Percentiles rank a stretch among this genome's conserved stretches.
These are phyloP conservation scores for Martensiomyces pterosporus DNA, from an alignment of 192 early-diverging fungal genomes.

Conservation along the genomic window DNA sequence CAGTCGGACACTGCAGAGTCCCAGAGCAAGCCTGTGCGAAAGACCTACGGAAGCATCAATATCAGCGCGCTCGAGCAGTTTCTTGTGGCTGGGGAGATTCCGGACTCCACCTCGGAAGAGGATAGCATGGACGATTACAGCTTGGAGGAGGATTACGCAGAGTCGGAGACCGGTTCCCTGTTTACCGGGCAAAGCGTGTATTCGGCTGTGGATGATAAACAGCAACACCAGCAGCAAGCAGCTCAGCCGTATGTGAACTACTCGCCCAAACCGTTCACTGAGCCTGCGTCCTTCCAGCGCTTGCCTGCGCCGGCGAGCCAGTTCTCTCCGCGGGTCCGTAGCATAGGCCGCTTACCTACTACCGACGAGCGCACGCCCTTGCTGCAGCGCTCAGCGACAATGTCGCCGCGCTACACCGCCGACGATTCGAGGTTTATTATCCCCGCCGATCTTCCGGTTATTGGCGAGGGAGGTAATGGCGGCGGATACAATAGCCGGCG, in stretches of 20 bases:
- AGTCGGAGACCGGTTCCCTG: slow-evolving; percentile 1
- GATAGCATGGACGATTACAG: slow-evolving; percentile 13
- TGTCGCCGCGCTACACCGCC: slow-evolving; percentile 10
- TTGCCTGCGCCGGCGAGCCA: not conserved
- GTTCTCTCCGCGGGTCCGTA: slow-evolving; percentile 12
- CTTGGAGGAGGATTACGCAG: slow-evolving; percentile 29
- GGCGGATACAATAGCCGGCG: not conserved
- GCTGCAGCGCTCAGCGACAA: slow-evolving; percentile 8
- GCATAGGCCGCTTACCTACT: not conserved
- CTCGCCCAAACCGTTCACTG: not conserved
- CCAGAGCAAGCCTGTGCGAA: too few species aligned
- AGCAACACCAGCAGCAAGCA: not conserved
- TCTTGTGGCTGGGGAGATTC: slow-evolving; percentile 41
- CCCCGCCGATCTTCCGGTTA: slow-evolving; percentile 22
- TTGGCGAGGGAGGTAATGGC: not conserved
- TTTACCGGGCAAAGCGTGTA: slow-evolving; percentile 1
- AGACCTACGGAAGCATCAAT: slow-evolving; percentile 32
- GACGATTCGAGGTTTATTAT: slow-evolving; percentile 15
- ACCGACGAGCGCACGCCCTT: slow-evolving; percentile 29
- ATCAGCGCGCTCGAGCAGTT: slow-evolving; percentile 42
- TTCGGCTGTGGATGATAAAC: not conserved
- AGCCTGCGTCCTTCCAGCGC: too few species aligned
- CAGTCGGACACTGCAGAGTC: too few species aligned
- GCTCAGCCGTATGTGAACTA: not conserved
- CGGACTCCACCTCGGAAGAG: slow-evolving; percentile 35